These are phyloP conservation scores for Dionaea muscipula DNA, from an alignment of 179 eudicot species.

Conservation along the genomic window DNA sequence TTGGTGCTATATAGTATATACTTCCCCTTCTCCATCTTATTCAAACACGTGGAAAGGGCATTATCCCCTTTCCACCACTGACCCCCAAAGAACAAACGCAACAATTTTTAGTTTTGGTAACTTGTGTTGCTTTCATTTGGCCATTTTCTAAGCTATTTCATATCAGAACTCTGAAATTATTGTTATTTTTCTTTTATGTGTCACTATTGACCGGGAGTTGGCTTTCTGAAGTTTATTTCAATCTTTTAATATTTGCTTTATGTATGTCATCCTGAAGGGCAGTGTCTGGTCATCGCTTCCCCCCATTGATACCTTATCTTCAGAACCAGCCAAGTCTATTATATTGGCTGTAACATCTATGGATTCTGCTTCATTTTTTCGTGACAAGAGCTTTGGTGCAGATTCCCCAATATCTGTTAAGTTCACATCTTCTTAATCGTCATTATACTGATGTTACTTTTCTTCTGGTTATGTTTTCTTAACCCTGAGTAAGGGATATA, in stretches of 20 bases:
- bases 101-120: no score
- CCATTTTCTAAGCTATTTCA: not conserved
- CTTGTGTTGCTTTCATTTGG: no score
- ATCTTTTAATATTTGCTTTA: slow-evolving; percentile 2
- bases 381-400: slow-evolving; percentile 94
- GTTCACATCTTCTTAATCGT: slow-evolving; percentile 1
- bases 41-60: no score
- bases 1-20: no score
- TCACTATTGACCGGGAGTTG: no score
- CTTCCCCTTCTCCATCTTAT: no score
- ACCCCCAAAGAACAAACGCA: no score
- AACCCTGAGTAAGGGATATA: slow-evolving; percentile 6
- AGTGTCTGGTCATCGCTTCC: slow-evolving; percentile 99
- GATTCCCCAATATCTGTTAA: slow-evolving; percentile 90
- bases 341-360: slow-evolving; percentile 66
- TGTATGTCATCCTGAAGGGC: slow-evolving; percentile 57
- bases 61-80: no score
- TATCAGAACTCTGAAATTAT: slow-evolving; percentile 4
- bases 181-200: not conserved
- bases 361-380: slow-evolving; percentile 94
- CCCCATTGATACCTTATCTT: slow-evolving; percentile 36
- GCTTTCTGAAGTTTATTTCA: not conserved
- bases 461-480: no score
- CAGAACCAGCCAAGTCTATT: slow-evolving; percentile 41
- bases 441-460: no score